phyloP scores from a whole-genome alignment of 1,284 basidiomycete genomes.

The Puccinia polysora region DNA sequence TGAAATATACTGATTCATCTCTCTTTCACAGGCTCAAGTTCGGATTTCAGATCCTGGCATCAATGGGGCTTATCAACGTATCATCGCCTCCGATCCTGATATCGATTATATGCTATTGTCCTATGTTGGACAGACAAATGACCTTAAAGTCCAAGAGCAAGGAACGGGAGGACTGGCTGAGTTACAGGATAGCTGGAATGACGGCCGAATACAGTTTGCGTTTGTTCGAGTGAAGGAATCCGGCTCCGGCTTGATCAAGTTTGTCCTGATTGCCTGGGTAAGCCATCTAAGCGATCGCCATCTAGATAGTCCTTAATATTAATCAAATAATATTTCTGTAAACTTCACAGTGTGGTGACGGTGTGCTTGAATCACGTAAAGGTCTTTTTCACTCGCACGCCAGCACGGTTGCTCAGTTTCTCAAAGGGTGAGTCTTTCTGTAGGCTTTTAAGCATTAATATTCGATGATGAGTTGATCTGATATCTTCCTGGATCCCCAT shows the following conservation, averaged over 20 bases:
- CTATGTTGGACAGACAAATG: slow-evolving; percentile 78
- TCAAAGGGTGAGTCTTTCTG: slow-evolving; percentile 60
- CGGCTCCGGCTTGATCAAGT: slow-evolving; percentile 84
- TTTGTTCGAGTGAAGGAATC: slow-evolving; percentile 82
- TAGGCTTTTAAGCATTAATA: neutral
- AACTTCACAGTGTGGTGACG: slow-evolving; percentile 70
- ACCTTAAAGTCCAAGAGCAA: slow-evolving; percentile 79
- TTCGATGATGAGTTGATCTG: neutral
- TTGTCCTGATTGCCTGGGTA: slow-evolving; percentile 66
- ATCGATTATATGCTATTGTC: slow-evolving; percentile 84
- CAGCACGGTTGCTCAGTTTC: slow-evolving; percentile 71
- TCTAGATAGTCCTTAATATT: no score
- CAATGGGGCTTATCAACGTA: slow-evolving; percentile 70
- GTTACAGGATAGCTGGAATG: slow-evolving; percentile 86
- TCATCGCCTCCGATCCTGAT: slow-evolving; percentile 65
- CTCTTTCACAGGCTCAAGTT: slow-evolving; percentile 31
- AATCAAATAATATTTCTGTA: neutral
- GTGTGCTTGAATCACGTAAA: slow-evolving; percentile 86
- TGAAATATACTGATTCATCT: no score
- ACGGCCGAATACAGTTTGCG: slow-evolving; percentile 90
- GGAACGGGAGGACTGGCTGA: slow-evolving; percentile 84
- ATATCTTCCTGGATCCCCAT: neutral
- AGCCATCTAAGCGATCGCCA: slow-evolving; percentile 21
- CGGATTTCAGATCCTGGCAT: slow-evolving; percentile 52
- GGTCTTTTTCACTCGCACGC: slow-evolving; percentile 86